Base-by-base conservation (phyloP, 352 stramenopile species). In the Peronospora destructor region DNA sequence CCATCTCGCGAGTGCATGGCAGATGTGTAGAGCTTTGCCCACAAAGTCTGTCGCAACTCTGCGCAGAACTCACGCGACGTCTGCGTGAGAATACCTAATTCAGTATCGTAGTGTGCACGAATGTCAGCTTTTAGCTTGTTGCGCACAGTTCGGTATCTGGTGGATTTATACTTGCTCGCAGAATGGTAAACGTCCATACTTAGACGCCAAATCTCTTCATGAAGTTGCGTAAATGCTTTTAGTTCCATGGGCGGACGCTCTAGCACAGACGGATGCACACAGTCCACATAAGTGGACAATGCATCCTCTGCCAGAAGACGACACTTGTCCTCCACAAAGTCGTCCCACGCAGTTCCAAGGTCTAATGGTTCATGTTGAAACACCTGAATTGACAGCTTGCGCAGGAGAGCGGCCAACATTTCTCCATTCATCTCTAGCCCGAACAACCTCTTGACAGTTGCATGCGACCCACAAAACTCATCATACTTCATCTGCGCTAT, bases 211-310 rank as follows among this genome's bases (percentile, higher is more conserved):
- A 93, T 69, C n/a, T 93, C 82, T 16, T 74, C 65, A 39, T 93
- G 77, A 16, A 93, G 66, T 51, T 73, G 72, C 14, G 73, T 64
- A 39, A 89, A 84, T 30, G 65, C 63, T 4, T 71, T 59, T 30
- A 90, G 52, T 32, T 89, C 76, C 39, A 87, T 75, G 23, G 82
- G 79, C 12, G 73, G 73, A 17, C 45, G 29, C 40, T 91, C 79
- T 8, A 60, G 46, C 12, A 79, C 71, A 5, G 68, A 77, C 11
- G 68, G 67, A 43, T 81, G 72, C 6, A 91, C 71, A 45, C 78
- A 90, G 52, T 93, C 82, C 16, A 76, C 49, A 52, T 93, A 93
- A 29, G 73, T 91, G 13, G 52, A 64, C 13, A 87, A 47, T 4
- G 77, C 82, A 39, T 90, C 77, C 11, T 76, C 74, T 0, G 75